Base-by-base conservation (phyloP, 352 stramenopile genomes). In the Phytopythium mirpurense region DNA sequence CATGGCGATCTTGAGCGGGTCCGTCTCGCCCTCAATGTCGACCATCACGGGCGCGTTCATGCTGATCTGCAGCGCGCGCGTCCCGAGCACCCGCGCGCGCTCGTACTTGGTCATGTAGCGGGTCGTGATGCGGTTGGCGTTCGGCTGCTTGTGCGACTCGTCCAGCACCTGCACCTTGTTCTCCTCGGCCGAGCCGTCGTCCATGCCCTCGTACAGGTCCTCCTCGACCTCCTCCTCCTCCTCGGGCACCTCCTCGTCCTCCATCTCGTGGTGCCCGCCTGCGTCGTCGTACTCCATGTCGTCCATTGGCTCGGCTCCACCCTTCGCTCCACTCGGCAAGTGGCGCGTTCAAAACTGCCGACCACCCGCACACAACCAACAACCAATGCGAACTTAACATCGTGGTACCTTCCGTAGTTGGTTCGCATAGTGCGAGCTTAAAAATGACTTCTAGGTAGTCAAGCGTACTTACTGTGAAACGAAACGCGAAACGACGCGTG, bases 91-190 rank as follows among this genome's bases (percentile, higher is more conserved):
- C 35, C 97, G 86, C 16, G 97, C 97, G 57, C 93, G 78, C 71
- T 99, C 97, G 76, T 99, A 99, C 82, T 99, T 99, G 47, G 97
- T 99, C 81, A 99, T 97, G 81, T 99, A 99, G 37, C 87, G 78
- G 10, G 96, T 99, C 24, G 97, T 99, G 59, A 98, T 97, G 58
- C 95, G 81, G 52, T 93, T 78, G 19, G 72, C 73, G 62, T 95
- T 95, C 16, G 84, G 81, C 62, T 90, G 74, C 53, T 90, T 90
- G 63, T 94, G 81, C 21, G 79, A 92, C 58, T 92, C 83, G 66
- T 94, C 82, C 19, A 92, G 67, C 57, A 94, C 70, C 57, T 84
- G 78, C 38, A 92, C 59, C 57, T 88, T 88, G 48, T 57, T 65
- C 45, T 93, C 78, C 23, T 89, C 70, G 31, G 67, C 51, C 18